A percentile compares a stretch with the other conserved stretches of the same genome.
These are phyloP conservation scores for Linum usitatissimum DNA, from an alignment of 345 rosid species.

Conservation along the genomic window DNA sequence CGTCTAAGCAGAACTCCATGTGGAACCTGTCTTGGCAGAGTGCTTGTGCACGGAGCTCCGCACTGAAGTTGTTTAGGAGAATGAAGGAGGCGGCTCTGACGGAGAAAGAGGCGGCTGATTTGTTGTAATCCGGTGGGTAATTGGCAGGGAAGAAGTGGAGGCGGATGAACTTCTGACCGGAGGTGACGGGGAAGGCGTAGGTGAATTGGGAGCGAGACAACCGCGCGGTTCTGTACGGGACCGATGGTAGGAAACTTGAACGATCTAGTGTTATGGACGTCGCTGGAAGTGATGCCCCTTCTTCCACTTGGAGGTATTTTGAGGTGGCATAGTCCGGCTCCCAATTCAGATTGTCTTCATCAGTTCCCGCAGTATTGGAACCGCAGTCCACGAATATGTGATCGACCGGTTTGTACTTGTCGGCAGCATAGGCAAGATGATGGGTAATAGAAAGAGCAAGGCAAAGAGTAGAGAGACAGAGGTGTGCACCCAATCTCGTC, in stretches of 20 bases:
- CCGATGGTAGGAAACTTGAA: not conserved
- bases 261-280: not conserved
- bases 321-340: not conserved
- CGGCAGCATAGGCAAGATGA: not conserved
- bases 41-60: not conserved
- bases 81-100: constrained; percentile 13
- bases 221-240: constrained; percentile 18
- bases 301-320: not conserved
- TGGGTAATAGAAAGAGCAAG: not conserved
- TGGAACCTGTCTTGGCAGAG: not conserved
- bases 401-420: not conserved
- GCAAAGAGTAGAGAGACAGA: not conserved
- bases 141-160: no score
- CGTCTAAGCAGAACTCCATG: not conserved
- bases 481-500: not conserved
- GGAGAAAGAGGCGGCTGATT: constrained; percentile 14
- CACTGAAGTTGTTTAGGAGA: constrained; percentile 25
- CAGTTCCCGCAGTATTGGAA: no score
- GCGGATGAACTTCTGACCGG: no score
- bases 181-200: constrained; percentile 15
- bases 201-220: constrained; percentile 18
- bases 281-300: not conserved
- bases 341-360: no score
- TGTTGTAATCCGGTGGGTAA: no score
- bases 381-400: not conserved